Evolutionary conservation across 805 yeast genomes (phyloP).

Genomic region (Lipomyces lipofer): DNA sequence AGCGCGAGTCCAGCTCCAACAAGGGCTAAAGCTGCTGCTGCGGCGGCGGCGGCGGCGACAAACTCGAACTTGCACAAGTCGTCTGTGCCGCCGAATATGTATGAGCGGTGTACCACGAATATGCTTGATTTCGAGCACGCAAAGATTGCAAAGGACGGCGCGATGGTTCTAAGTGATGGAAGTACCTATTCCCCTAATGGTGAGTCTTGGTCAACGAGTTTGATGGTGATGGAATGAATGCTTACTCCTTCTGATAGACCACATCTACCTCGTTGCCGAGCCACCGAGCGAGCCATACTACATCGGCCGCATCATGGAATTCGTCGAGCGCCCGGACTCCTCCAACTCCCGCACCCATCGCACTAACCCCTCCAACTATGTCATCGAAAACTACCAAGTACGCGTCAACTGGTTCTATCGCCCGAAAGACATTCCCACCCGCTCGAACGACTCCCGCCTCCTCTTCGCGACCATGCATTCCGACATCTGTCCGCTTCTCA

Average conservation of each 20-base stretch:
- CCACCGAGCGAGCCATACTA: conserved; percentile 95
- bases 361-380: conserved; percentile 36
- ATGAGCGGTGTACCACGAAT: no score
- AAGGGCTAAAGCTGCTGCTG: no score
- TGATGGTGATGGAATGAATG: neutral
- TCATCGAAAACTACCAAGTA: conserved; percentile 57
- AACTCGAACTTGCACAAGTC: neutral
- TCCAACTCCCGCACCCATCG: conserved; percentile 7
- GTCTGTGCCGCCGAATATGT: neutral
- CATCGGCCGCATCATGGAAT: conserved; percentile 80
- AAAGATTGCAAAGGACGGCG: conserved; percentile 38
- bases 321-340: conserved; percentile 43
- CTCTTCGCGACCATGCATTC: conserved; percentile 83
- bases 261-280: conserved; percentile 80
- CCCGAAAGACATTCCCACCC: conserved; percentile 76
- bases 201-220: conserved; percentile 17
- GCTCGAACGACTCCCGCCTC: conserved; percentile 67
- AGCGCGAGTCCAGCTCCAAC: conserved; percentile 5
- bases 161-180: conserved; percentile 36
- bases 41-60: no score
- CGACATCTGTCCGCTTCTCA: conserved; percentile 73
- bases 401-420: conserved; percentile 90
- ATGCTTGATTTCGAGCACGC: conserved; percentile 46
- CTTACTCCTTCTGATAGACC: conserved; percentile 44
- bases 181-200: conserved; percentile 36